phyloP scores from a whole-genome alignment of 345 rosid species.

The Laguncularia racemosa region DNA sequence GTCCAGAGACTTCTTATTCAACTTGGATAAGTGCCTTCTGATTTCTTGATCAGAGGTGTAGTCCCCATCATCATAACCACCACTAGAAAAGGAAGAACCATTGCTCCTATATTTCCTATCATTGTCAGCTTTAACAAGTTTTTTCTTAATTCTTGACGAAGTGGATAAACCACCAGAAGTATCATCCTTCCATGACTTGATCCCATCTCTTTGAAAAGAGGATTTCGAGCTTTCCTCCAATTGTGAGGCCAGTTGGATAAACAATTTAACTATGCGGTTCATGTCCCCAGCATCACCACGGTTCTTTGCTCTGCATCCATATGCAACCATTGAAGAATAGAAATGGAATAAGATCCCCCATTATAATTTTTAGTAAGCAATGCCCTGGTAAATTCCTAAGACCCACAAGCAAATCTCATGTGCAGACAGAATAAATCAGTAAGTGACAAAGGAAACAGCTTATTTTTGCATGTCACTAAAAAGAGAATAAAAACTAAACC shows the following conservation, averaged over 20 bases:
- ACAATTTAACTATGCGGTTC: constrained; percentile 60
- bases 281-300: constrained; percentile 71
- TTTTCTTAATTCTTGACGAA: constrained; percentile 60
- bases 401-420: too few species aligned
- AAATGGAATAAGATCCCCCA: not conserved
- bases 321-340: not conserved
- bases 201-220: constrained; percentile 72
- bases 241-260: constrained; percentile 81
- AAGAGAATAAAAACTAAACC: too few species aligned
- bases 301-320: constrained; percentile 60
- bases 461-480: too few species aligned
- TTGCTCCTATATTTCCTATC: constrained; percentile 79
- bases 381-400: too few species aligned
- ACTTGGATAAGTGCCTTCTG: constrained; percentile 69
- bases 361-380: too few species aligned
- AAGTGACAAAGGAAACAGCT: too few species aligned
- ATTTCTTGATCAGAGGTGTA: constrained; percentile 92
- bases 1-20: constrained; percentile 71
- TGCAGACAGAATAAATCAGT: too few species aligned
- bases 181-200: constrained; percentile 82
- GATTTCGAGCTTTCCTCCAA: constrained; percentile 79
- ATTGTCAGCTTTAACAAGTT: constrained; percentile 31
- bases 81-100: constrained; percentile 39
- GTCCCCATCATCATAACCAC: constrained; percentile 54
- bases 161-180: constrained; percentile 39